Evolutionary conservation across 2,329 filamentous ascomycete species (phyloP).

Genomic region (Rhynchosporium secalis): DNA sequence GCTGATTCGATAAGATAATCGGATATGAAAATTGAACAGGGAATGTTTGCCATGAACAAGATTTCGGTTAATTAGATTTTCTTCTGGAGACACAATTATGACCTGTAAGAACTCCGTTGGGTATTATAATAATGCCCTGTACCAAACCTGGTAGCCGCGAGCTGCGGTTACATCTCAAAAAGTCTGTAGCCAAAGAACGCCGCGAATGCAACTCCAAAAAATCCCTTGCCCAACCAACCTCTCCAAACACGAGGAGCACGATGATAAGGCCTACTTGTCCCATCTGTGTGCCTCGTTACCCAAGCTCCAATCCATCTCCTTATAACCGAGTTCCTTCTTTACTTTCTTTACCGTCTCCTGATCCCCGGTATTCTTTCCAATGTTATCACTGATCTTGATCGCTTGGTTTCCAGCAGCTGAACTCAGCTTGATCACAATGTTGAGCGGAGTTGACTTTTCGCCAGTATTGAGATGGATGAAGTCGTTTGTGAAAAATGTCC

Average conservation of each 20-base stretch:
- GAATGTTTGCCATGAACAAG: neutral
- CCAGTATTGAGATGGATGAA: constrained; percentile 71
- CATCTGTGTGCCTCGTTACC: constrained; percentile 84
- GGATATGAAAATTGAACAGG: neutral
- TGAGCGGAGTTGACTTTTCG: constrained; percentile 84
- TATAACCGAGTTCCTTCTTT: constrained; percentile 82
- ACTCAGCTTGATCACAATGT: constrained; percentile 97
- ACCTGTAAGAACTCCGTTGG: neutral
- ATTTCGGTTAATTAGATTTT: neutral
- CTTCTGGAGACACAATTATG: neutral
- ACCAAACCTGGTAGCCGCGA: constrained; percentile 1
- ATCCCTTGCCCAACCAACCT: neutral
- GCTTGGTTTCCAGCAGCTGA: constrained; percentile 78
- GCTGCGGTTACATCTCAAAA: neutral
- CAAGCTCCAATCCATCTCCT: constrained; percentile 78
- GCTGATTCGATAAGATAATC: neutral
- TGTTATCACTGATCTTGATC: constrained; percentile 90
- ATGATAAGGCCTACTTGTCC: constrained; percentile 54
- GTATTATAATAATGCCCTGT: constrained; percentile 8
- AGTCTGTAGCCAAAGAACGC: constrained; percentile 1
- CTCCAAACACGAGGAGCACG: neutral
- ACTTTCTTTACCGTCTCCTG: constrained; percentile 75
- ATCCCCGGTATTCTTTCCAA: constrained; percentile 89
- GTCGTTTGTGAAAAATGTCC: constrained; percentile 95
- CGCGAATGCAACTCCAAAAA: neutral